A percentile compares a stretch with the other conserved stretches of the same genome.
These are phyloP conservation scores for Candida corydali DNA, from an alignment of 805 yeast genomes.

Conservation along the genomic window DNA sequence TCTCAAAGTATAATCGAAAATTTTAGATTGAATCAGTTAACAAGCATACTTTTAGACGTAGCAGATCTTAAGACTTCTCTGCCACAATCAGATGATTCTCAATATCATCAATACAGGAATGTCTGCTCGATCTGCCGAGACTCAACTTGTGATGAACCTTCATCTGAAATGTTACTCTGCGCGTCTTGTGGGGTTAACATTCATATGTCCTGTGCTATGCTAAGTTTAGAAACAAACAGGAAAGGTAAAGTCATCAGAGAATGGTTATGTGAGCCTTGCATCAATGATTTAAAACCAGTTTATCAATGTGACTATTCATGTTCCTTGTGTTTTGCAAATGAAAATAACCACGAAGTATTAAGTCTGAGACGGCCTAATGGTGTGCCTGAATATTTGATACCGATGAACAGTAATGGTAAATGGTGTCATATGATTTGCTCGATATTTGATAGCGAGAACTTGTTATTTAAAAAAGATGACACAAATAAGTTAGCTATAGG, in stretches of 20 bases:
- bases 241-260: constrained; percentile 28
- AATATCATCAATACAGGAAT: too few species aligned
- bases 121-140: too few species aligned
- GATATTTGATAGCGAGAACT: constrained; percentile 43
- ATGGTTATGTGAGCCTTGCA: constrained; percentile 83
- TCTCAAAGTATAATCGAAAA: constrained; percentile 13
- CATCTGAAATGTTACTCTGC: constrained; percentile 49
- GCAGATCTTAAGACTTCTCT: too few species aligned
- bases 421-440: constrained; percentile 85
- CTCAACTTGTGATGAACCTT: too few species aligned
- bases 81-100: too few species aligned
- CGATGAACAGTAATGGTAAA: constrained; percentile 54
- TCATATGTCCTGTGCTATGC: constrained; percentile 70
- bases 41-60: too few species aligned
- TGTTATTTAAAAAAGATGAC: constrained; percentile 13
- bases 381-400: constrained; percentile 62
- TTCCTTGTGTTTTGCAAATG: constrained; percentile 57
- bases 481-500: constrained; percentile 19
- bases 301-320: constrained; percentile 59
- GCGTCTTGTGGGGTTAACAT: constrained; percentile 63
- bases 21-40: constrained; percentile 20
- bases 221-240: constrained; percentile 13
- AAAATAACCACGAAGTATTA: constrained; percentile 43
- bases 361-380: constrained; percentile 37
- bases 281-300: constrained; percentile 62